Conservation (phyloP, 23 red algal species). For the Gracilaria gracilis region DNA sequence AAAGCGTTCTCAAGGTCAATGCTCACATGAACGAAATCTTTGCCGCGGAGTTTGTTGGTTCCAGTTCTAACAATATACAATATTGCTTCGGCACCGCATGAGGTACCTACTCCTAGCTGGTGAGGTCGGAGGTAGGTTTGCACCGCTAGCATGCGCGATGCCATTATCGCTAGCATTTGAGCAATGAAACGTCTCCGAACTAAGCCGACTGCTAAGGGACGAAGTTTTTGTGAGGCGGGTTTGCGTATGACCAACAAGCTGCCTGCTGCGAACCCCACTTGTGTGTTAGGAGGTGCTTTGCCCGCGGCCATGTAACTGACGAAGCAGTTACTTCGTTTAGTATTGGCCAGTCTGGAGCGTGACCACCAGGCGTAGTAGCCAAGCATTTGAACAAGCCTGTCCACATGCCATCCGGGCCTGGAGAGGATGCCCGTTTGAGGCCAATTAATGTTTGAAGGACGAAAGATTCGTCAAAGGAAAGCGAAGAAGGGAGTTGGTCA, state of each 20-base stretch:
- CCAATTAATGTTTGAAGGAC: neutral
- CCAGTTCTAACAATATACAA: neutral
- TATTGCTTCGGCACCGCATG: neutral
- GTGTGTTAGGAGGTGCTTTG: neutral
- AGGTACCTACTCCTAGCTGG: conserved; percentile 1
- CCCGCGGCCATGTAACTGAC: neutral
- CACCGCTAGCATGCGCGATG: neutral
- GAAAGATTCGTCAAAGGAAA: neutral
- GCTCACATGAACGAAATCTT: too few species aligned
- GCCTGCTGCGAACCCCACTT: neutral
- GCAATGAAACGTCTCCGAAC: neutral
- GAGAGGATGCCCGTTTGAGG: neutral
- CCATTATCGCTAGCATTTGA: neutral
- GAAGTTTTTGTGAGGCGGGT: neutral
- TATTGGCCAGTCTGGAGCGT: neutral
- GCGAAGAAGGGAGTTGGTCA: neutral
- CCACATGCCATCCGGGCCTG: neutral
- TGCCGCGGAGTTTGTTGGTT: too few species aligned
- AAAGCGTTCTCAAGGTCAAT: too few species aligned
- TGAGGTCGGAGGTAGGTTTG: neutral
- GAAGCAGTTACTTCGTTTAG: neutral
- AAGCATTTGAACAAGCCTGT: neutral
- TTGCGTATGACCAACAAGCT: neutral
- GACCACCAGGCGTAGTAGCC: neutral
- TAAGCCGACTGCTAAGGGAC: neutral